Evolutionary conservation across 2,329 filamentous ascomycete species (phyloP).

Genomic region (Tolypocladium ovalisporum): DNA sequence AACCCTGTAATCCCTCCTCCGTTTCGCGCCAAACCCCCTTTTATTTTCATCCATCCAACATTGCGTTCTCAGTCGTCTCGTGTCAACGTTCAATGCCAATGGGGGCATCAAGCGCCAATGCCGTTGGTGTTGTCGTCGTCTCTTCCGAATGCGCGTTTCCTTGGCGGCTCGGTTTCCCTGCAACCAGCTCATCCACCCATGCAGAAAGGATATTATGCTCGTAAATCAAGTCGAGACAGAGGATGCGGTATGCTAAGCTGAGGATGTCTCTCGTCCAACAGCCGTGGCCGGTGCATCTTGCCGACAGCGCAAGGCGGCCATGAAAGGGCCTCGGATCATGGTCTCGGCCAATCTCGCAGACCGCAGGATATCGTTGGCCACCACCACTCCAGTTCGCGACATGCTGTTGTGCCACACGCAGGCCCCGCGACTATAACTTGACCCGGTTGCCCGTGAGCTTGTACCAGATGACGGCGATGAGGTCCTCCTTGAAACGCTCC

Average conservation of each 20-base stretch:
- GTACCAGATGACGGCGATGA: conserved; percentile 49
- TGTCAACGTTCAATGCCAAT: background rate
- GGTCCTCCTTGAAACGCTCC: conserved; percentile 64
- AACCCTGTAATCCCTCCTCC: background rate
- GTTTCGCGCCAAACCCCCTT: background rate
- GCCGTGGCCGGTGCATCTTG: background rate
- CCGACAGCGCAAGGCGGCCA: background rate
- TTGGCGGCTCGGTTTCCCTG: background rate
- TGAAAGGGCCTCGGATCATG: background rate
- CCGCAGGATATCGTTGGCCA: background rate
- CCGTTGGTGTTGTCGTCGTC: background rate
- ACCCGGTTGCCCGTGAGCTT: conserved; percentile 52
- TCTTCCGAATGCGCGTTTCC: background rate
- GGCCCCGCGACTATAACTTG: conserved; percentile 32
- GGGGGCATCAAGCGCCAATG: background rate
- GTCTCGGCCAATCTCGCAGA: background rate
- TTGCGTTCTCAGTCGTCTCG: background rate
- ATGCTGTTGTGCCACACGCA: conserved; percentile 6
- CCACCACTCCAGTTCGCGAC: background rate
- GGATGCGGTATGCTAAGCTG: background rate
- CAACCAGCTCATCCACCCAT: background rate
- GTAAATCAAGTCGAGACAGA: background rate
- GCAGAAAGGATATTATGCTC: background rate
- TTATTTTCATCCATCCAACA: background rate
- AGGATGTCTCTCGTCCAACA: background rate